Conservation (phyloP, 139 green algal species). For the Chlamydomonas sp. region DNA sequence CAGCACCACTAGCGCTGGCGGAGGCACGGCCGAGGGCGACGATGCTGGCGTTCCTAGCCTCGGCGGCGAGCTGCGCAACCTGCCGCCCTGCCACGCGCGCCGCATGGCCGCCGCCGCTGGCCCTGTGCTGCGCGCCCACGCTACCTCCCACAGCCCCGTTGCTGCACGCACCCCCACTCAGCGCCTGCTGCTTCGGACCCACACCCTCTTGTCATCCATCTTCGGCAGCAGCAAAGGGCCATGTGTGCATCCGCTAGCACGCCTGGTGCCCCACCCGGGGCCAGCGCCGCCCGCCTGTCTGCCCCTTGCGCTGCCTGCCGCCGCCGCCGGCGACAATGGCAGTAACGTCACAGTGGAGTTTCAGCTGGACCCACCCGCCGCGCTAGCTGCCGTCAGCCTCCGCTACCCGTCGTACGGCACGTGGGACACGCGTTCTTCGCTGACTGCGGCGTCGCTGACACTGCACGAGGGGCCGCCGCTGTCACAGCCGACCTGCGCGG, state of each 20-base stretch:
- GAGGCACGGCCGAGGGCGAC: no score
- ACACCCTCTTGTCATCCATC: neutral
- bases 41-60: no score
- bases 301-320: neutral
- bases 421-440: slow-evolving; percentile 7
- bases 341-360: slow-evolving; percentile 1
- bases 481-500: neutral
- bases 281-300: neutral
- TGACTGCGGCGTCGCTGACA: neutral
- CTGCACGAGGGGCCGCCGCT: neutral
- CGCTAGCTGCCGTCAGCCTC: slow-evolving; percentile 18
- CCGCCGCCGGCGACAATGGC: neutral
- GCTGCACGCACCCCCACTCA: neutral
- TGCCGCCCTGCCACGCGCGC: no score
- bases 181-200: neutral
- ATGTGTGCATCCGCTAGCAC: slow-evolving; percentile 2
- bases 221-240: neutral
- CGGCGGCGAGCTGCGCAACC: no score
- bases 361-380: neutral
- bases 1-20: no score
- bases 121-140: no score
- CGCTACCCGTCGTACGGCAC: slow-evolving; percentile 27
- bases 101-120: no score
- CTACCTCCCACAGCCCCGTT: no score
- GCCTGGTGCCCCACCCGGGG: neutral